Percentiles rank a stretch among this genome's conserved stretches.
Conservation (phyloP, 2,329 filamentous ascomycete species). For the Exophiala viscosa region DNA sequence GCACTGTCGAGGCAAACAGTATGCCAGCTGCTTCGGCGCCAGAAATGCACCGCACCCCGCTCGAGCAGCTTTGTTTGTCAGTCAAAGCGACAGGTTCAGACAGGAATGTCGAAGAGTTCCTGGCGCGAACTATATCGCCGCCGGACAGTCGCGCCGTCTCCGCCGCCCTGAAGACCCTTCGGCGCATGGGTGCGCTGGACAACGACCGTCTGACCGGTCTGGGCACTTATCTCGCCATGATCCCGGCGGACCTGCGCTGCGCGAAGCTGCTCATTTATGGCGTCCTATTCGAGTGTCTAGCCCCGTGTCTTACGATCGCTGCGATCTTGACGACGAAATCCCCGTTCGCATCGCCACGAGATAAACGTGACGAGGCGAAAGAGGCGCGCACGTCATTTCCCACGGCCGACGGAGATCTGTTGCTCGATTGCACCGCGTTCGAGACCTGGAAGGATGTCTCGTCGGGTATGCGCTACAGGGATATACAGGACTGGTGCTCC, state of each 20-base stretch:
- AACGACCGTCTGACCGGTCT: conserved; percentile 86
- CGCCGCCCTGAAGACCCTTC: conserved; percentile 73
- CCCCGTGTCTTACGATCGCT: conserved; percentile 82
- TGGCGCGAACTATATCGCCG: conserved; percentile 82
- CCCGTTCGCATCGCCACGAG: conserved; percentile 79
- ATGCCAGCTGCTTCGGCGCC: conserved; percentile 89
- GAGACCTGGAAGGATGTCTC: conserved; percentile 72
- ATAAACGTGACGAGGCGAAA: conserved; percentile 78
- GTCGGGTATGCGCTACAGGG: conserved; percentile 56
- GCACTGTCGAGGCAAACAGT: conserved; percentile 67
- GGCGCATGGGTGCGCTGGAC: conserved; percentile 75
- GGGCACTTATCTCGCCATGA: conserved; percentile 88
- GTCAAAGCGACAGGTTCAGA: conserved; percentile 84
- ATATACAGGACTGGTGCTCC: conserved; percentile 73
- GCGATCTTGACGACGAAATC: conserved; percentile 79
- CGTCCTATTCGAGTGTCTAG: conserved; percentile 86
- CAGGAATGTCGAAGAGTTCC: conserved; percentile 71
- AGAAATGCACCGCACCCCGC: conserved; percentile 85
- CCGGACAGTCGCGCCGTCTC: conserved; percentile 82
- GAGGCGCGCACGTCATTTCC: conserved; percentile 72
- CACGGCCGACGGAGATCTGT: conserved; percentile 74
- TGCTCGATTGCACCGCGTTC: conserved; percentile 82
- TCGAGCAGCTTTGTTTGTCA: conserved; percentile 91
- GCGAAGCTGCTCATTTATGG: conserved; percentile 95
- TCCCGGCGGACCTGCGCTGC: conserved; percentile 87